These are phyloP conservation scores for Hawksworthiomyces lignivorus DNA, from an alignment of 2,329 filamentous ascomycete species.

Conservation along the genomic window DNA sequence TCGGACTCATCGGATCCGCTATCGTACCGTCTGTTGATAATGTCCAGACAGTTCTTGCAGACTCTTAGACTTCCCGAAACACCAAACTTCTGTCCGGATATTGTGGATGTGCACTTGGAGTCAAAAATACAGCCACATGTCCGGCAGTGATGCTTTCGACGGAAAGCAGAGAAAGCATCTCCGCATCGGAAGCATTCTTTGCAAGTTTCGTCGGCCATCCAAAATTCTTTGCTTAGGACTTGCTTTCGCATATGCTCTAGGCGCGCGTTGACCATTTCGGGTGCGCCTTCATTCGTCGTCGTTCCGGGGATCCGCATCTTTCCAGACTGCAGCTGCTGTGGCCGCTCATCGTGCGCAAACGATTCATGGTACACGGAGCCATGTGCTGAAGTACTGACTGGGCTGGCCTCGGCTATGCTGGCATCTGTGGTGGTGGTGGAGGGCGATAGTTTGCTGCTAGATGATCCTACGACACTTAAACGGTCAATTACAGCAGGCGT, in stretches of 20 bases:
- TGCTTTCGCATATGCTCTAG: constrained; percentile 72
- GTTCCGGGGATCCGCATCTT: constrained; percentile 48
- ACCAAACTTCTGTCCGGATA: constrained; percentile 79
- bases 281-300: constrained; percentile 46
- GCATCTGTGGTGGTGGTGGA: constrained; percentile 45
- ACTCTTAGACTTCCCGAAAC: constrained; percentile 78
- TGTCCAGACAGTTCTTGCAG: constrained; percentile 84
- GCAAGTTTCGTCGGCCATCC: constrained; percentile 98
- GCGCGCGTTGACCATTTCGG: constrained; percentile 52
- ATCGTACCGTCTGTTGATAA: constrained; percentile 85
- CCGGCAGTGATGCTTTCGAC: constrained; percentile 93
- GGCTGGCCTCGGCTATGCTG: constrained; percentile 48
- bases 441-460: constrained; percentile 39
- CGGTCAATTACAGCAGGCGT: constrained; percentile 47
- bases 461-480: constrained; percentile 40
- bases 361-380: constrained; percentile 51
- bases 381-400: constrained; percentile 51
- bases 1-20: constrained; percentile 82
- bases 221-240: constrained; percentile 89
- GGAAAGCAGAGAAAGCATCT: constrained; percentile 83
- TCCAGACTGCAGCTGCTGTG: constrained; percentile 37
- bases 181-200: constrained; percentile 95
- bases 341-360: constrained; percentile 39
- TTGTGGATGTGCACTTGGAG: constrained; percentile 88
- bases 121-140: constrained; percentile 98